phyloP scores from a whole-genome alignment of 192 early-diverging fungal genomes.

The Rhizophagus clarus region DNA sequence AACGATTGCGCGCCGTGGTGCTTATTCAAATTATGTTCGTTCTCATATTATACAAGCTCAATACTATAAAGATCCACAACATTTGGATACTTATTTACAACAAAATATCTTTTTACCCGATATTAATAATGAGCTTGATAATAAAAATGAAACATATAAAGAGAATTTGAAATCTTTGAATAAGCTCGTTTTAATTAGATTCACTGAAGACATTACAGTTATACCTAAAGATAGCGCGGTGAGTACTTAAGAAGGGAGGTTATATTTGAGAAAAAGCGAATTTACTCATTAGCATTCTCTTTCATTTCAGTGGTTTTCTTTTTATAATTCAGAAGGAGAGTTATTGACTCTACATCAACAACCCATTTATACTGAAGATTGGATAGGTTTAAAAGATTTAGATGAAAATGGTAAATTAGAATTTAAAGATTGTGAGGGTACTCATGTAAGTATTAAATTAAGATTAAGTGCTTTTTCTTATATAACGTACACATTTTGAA shows the following conservation, averaged over 20 bases:
- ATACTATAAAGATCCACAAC: conserved; percentile 79
- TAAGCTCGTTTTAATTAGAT: conserved; percentile 81
- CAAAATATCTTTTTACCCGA: conserved; percentile 85
- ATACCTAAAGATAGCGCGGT: conserved; percentile 62
- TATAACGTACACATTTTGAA: too few species aligned
- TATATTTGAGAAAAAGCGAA: not conserved
- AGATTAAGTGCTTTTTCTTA: too few species aligned
- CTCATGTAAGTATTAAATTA: conserved; percentile 50
- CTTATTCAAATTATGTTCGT: conserved; percentile 84
- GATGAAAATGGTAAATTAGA: conserved; percentile 47
- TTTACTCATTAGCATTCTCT: not conserved
- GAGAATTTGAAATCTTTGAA: conserved; percentile 63
- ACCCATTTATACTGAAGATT: conserved; percentile 66
- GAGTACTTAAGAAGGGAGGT: conserved; percentile 16
- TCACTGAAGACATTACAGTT: conserved; percentile 78
- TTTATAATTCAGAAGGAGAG: conserved; percentile 55
- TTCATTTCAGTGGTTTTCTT: conserved; percentile 68
- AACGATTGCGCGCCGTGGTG: conserved; percentile 74
- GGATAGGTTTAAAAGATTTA: conserved; percentile 66
- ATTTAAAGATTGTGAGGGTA: conserved; percentile 52
- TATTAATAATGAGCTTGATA: conserved; percentile 77
- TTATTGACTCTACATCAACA: conserved; percentile 57
- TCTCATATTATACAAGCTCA: conserved; percentile 90
- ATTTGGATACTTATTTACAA: conserved; percentile 71
- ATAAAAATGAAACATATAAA: conserved; percentile 62